These are phyloP conservation scores for Aspergillus brasiliensis DNA, from an alignment of 2,329 filamentous ascomycete genomes.

Conservation along the genomic window DNA sequence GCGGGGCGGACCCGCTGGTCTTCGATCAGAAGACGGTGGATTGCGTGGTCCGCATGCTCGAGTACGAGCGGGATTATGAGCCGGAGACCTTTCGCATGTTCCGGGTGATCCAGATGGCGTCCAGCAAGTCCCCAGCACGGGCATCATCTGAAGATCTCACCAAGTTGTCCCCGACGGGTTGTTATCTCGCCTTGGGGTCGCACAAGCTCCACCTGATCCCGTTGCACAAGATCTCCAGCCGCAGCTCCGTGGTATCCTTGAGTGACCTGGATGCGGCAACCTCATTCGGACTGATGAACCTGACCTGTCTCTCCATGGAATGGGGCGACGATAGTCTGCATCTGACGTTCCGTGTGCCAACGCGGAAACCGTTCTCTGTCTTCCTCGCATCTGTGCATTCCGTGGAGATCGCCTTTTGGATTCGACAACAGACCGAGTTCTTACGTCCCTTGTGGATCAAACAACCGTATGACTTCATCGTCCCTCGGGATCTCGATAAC, in stretches of 20 bases:
- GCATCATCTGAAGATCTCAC: constrained; percentile 68
- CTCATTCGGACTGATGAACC: constrained; percentile 65
- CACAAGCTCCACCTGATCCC: constrained; percentile 71
- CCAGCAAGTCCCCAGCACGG: constrained; percentile 56
- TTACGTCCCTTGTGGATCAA: constrained; percentile 67
- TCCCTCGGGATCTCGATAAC: constrained; percentile 59
- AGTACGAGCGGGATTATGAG: constrained; percentile 69
- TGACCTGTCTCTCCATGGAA: constrained; percentile 62
- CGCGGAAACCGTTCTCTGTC: constrained; percentile 58
- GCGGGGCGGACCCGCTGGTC: constrained; percentile 53
- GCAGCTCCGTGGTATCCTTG: constrained; percentile 58
- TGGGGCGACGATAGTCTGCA: constrained; percentile 68
- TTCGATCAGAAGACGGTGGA: constrained; percentile 64
- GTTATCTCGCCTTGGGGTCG: constrained; percentile 68
- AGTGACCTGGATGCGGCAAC: constrained; percentile 52
- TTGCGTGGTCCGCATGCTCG: constrained; percentile 63
- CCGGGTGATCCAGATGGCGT: constrained; percentile 66
- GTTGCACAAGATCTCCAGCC: constrained; percentile 59
- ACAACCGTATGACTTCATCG: constrained; percentile 63
- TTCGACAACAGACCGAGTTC: constrained; percentile 63
- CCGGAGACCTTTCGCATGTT: constrained; percentile 68
- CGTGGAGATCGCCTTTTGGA: constrained; percentile 63
- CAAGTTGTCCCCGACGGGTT: constrained; percentile 65
- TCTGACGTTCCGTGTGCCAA: constrained; percentile 63
- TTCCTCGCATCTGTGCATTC: constrained; percentile 66